These are phyloP conservation scores for Syzygium jambos DNA, from an alignment of 345 rosid genomes.

Conservation along the genomic window DNA sequence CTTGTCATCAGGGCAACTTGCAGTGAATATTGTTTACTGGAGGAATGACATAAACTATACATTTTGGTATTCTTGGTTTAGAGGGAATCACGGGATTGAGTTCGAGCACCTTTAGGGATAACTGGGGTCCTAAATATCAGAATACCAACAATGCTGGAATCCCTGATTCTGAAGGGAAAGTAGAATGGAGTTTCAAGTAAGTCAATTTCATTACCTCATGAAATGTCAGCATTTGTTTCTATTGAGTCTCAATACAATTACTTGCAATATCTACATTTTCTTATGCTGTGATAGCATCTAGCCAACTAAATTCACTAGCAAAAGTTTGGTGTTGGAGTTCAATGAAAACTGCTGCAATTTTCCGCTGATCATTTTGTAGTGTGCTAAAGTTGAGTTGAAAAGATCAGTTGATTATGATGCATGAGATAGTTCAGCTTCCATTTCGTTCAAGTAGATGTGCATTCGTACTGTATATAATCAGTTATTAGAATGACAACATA, in stretches of 20 bases:
- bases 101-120: slow-evolving; percentile 67
- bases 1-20: not conserved
- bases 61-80: slow-evolving; percentile 20
- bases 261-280: not conserved
- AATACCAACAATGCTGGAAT: slow-evolving; percentile 89
- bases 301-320: not conserved
- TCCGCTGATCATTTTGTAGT: not conserved
- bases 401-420: not conserved
- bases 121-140: slow-evolving; percentile 89
- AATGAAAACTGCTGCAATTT: not conserved
- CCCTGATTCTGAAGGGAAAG: slow-evolving; percentile 73
- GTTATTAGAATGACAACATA: not conserved
- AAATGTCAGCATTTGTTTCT: not conserved
- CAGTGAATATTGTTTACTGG: not conserved
- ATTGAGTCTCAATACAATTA: not conserved
- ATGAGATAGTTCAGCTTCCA: not conserved
- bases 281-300: not conserved
- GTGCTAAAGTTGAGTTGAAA: not conserved
- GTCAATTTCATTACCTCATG: slow-evolving; percentile 1
- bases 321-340: not conserved
- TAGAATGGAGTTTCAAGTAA: slow-evolving; percentile 90
- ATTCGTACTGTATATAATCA: not conserved
- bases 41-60: slow-evolving; percentile 1
- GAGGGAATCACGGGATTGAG: slow-evolving; percentile 92
- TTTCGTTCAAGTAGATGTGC: not conserved